Evolutionary conservation across 2,329 filamentous ascomycete species (phyloP).

Genomic region (Calcarisporium arbuscula): DNA sequence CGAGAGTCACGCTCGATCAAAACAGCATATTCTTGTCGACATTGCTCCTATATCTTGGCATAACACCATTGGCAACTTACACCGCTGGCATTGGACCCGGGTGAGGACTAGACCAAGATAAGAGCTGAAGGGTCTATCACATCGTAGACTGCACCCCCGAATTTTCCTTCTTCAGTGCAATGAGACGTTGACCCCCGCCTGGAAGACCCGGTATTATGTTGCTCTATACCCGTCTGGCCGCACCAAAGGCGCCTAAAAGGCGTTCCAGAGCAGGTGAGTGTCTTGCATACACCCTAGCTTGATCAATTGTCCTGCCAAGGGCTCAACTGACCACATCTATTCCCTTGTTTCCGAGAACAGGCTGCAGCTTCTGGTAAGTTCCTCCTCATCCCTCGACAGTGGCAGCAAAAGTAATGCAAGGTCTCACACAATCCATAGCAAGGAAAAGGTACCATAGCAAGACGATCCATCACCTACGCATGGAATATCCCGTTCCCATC

Average conservation of each 20-base stretch:
- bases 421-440: constrained; percentile 28
- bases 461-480: neutral
- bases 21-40: no score
- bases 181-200: no score
- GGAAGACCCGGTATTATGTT: constrained; percentile 32
- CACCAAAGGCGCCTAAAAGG: constrained; percentile 52
- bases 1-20: no score
- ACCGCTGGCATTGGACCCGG: no score
- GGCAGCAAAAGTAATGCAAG: neutral
- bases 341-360: constrained; percentile 24
- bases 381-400: neutral
- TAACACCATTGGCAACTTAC: no score
- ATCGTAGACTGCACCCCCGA: no score
- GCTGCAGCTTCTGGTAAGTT: constrained; percentile 47
- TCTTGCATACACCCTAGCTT: neutral
- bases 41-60: no score
- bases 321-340: no score
- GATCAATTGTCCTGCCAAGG: no score
- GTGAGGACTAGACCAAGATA: no score
- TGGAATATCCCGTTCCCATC: constrained; percentile 8
- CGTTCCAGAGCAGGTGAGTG: constrained; percentile 53
- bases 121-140: no score
- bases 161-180: no score
- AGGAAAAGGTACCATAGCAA: constrained; percentile 47
- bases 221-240: constrained; percentile 50